These are phyloP conservation scores for Backusella tuberculispora DNA, from an alignment of 192 early-diverging fungal genomes.

Conservation along the genomic window DNA sequence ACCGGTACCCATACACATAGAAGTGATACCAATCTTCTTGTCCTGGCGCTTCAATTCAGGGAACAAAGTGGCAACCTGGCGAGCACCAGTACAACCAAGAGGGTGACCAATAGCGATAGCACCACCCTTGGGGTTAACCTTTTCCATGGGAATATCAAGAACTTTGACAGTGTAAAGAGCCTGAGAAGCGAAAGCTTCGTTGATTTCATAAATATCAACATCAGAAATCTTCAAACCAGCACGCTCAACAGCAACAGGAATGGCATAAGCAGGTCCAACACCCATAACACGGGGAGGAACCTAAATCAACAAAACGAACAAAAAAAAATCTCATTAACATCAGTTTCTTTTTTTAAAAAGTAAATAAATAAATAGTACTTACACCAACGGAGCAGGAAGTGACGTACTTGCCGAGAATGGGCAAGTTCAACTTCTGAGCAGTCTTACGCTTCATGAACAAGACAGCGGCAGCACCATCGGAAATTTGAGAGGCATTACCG, in stretches of 20 bases:
- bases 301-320: conserved; percentile 71
- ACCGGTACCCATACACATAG: conserved; percentile 95
- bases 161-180: conserved; percentile 90
- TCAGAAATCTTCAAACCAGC: conserved; percentile 77
- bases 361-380: conserved; percentile 46
- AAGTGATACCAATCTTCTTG: conserved; percentile 82
- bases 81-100: conserved; percentile 84
- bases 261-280: conserved; percentile 94
- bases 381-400: conserved; percentile 87
- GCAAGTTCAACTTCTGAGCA: conserved; percentile 83
- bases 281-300: conserved; percentile 93
- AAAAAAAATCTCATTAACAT: conserved; percentile 44
- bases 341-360: conserved; percentile 33
- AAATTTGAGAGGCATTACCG: conserved; percentile 96
- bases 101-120: conserved; percentile 99
- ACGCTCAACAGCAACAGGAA: conserved; percentile 85
- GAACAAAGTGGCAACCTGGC: conserved; percentile 93
- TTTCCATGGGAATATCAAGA: conserved; percentile 81
- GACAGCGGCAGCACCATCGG: conserved; percentile 97
- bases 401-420: conserved; percentile 86
- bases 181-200: conserved; percentile 99
- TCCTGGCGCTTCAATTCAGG: conserved; percentile 87
- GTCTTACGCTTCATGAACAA: conserved; percentile 93
- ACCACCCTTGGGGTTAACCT: conserved; percentile 98
- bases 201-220: conserved; percentile 91